phyloP scores from a whole-genome alignment of 345 rosid species.

The Salix viminalis region DNA sequence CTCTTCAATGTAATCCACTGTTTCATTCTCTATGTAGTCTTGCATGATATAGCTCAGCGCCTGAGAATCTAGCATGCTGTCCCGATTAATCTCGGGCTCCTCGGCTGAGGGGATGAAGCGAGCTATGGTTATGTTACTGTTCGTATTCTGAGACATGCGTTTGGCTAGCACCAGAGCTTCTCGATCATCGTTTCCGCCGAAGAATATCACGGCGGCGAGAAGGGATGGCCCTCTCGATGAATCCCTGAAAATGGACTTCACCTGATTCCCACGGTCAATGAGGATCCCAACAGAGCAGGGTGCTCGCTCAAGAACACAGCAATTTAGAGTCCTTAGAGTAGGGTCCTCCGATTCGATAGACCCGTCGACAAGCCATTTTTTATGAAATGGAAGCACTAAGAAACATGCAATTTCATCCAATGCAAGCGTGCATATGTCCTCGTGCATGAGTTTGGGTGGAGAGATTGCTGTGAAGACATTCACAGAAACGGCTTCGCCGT shows the following conservation, averaged over 20 bases:
- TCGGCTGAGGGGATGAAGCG: conserved; percentile 3
- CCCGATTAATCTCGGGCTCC: conserved; percentile 11
- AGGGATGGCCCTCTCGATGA: background rate
- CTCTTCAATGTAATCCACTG: conserved; percentile 21
- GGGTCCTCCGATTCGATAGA: conserved; percentile 29
- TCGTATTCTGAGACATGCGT: conserved; percentile 36
- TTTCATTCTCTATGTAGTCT: background rate
- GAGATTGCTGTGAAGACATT: conserved; percentile 39
- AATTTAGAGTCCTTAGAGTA: conserved; percentile 31
- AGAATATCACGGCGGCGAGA: conserved; percentile 34
- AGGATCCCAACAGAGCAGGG: conserved; percentile 58
- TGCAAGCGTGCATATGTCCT: conserved; percentile 54
- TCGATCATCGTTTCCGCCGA: conserved; percentile 60
- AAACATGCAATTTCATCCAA: conserved; percentile 40
- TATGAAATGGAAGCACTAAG: conserved; percentile 56
- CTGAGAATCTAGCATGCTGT: conserved; percentile 34
- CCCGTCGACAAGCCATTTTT: conserved; percentile 44
- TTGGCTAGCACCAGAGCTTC: conserved; percentile 50
- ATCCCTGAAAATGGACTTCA: background rate
- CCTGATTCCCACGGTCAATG: background rate
- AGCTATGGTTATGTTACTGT: conserved; percentile 12
- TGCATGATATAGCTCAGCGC: conserved; percentile 32
- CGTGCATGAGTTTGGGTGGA: conserved; percentile 45
- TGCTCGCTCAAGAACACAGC: conserved; percentile 40
- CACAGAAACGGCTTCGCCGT: conserved; percentile 16